phyloP scores from a whole-genome alignment of 768 basidiomycete genomes.

The Leccinellum albellum region DNA sequence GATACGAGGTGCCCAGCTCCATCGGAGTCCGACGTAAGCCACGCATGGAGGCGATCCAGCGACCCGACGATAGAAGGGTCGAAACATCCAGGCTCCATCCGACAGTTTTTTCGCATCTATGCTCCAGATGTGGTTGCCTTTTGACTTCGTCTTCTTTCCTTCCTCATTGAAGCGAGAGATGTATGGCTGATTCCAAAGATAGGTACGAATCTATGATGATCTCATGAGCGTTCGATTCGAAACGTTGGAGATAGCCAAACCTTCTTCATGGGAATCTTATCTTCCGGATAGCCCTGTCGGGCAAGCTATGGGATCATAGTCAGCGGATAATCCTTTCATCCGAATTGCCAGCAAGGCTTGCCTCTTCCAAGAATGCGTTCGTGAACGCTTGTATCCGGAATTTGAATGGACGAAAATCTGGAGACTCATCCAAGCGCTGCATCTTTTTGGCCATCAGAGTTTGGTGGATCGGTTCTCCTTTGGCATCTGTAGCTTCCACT shows the following conservation, averaged over 20 bases:
- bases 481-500: slow-evolving; percentile 92
- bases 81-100: slow-evolving; percentile 81
- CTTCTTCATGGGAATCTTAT: slow-evolving; percentile 96
- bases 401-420: slow-evolving; percentile 97
- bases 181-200: slow-evolving; percentile 91
- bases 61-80: slow-evolving; percentile 84
- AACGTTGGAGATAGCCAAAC: slow-evolving; percentile 38
- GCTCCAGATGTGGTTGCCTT: slow-evolving; percentile 99
- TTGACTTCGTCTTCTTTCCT: slow-evolving; percentile 98
- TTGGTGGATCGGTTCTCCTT: slow-evolving; percentile 97
- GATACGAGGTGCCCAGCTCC: slow-evolving; percentile 89
- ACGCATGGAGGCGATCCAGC: slow-evolving; percentile 78
- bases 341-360: slow-evolving; percentile 30
- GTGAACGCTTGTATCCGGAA: slow-evolving; percentile 99
- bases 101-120: slow-evolving; percentile 85
- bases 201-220: slow-evolving; percentile 72
- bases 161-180: slow-evolving; percentile 98
- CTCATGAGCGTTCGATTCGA: slow-evolving; percentile 17
- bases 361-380: slow-evolving; percentile 90
- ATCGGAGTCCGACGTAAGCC: slow-evolving; percentile 76
- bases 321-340: slow-evolving; percentile 2
- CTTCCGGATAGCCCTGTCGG: slow-evolving; percentile 82
- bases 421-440: slow-evolving; percentile 93
- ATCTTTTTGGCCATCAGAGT: slow-evolving; percentile 99
- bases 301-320: slow-evolving; percentile 54